These are phyloP conservation scores for Brassica juncea DNA, from an alignment of 345 rosid genomes.

Conservation along the genomic window DNA sequence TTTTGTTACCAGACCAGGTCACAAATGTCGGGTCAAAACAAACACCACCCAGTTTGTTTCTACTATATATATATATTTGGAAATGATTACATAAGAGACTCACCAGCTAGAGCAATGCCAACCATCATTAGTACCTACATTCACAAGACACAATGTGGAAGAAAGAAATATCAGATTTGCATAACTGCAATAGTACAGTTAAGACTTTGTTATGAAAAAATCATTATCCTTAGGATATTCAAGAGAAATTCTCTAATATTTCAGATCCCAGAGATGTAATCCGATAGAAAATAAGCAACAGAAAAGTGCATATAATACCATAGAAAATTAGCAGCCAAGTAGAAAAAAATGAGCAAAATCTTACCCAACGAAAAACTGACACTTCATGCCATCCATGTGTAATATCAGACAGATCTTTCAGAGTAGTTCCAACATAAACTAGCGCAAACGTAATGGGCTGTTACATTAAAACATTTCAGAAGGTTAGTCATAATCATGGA, in stretches of 20 bases:
- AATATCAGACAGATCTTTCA: constrained; percentile 58
- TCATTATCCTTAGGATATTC: neutral
- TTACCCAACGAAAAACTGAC: constrained; percentile 54
- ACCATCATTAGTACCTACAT: constrained; percentile 46
- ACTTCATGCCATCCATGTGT: constrained; percentile 57
- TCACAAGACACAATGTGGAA: constrained; percentile 12
- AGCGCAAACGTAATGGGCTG: constrained; percentile 60
- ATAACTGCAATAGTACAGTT: neutral
- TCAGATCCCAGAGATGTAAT: neutral
- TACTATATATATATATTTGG: neutral
- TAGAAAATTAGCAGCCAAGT: neutral
- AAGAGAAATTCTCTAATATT: neutral
- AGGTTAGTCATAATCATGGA: neutral
- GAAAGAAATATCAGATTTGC: constrained; percentile 4
- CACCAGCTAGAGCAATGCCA: constrained; percentile 46
- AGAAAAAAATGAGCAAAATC: constrained; percentile 8
- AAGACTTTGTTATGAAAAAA: neutral
- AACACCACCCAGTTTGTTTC: neutral
- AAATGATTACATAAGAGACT: constrained; percentile 16
- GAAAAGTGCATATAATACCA: neutral
- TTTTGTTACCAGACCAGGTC: neutral
- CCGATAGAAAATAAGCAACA: neutral
- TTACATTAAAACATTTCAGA: constrained; percentile 21
- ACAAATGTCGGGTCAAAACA: neutral
- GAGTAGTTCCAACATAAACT: constrained; percentile 59